These are phyloP conservation scores for Cymbopogon citratus DNA, from an alignment of 176 grass and related monocot genomes.

Conservation along the genomic window DNA sequence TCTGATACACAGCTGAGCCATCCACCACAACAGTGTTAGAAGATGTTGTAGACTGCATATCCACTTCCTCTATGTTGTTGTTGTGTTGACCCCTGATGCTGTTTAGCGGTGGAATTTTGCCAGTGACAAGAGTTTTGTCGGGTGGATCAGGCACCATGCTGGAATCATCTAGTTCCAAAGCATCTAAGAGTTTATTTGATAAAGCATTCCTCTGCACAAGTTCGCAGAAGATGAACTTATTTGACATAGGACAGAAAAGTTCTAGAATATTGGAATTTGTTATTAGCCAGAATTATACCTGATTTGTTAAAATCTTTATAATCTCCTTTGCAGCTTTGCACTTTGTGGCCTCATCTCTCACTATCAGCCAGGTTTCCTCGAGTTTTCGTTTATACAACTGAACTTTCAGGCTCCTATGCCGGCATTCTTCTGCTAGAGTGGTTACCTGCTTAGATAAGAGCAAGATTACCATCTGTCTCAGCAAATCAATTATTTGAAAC, in stretches of 20 bases:
- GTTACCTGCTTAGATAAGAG: constrained; percentile 48
- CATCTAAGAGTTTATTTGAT: constrained; percentile 41
- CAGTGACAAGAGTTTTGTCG: neutral
- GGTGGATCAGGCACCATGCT: constrained; percentile 31
- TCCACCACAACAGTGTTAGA: neutral
- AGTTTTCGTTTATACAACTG: constrained; percentile 78
- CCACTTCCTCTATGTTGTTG: neutral
- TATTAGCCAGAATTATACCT: constrained; percentile 51
- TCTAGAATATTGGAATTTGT: neutral
- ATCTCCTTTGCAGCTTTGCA: constrained; percentile 84
- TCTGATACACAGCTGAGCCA: constrained; percentile 11
- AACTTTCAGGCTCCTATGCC: constrained; percentile 61
- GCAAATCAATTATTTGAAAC: neutral
- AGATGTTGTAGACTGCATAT: neutral
- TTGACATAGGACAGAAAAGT: neutral
- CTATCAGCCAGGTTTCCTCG: constrained; percentile 70
- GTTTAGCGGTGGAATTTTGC: constrained; percentile 16
- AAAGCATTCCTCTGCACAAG: constrained; percentile 59
- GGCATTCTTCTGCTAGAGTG: constrained; percentile 69
- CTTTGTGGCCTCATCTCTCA: constrained; percentile 74
- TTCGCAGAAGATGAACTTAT: neutral
- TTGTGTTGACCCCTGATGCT: constrained; percentile 11
- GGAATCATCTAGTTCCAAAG: constrained; percentile 8
- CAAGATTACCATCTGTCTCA: neutral
- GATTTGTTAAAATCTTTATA: constrained; percentile 76